phyloP scores from a whole-genome alignment of 2,329 filamentous ascomycete genomes.

The Teratosphaeria gauchensis region DNA sequence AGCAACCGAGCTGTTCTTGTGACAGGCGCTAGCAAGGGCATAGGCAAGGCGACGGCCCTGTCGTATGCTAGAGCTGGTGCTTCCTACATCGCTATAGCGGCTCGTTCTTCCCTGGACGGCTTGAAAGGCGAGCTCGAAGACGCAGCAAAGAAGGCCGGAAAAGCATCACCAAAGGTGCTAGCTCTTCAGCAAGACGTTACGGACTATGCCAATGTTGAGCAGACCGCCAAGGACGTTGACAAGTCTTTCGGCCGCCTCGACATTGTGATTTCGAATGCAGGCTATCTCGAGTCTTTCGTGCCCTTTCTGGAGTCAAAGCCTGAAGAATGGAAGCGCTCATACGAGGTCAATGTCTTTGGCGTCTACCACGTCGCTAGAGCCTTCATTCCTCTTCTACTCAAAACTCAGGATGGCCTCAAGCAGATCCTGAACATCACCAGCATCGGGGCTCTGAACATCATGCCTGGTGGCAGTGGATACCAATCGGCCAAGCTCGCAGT shows the following conservation, averaged over 20 bases:
- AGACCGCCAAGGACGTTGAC: slow-evolving; percentile 26
- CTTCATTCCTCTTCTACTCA: slow-evolving; percentile 39
- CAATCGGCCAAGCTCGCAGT: slow-evolving; percentile 38
- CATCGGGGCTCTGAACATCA: slow-evolving; percentile 28
- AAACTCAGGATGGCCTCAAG: slow-evolving; percentile 30
- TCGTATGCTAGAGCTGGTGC: slow-evolving; percentile 47
- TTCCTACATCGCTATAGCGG: slow-evolving; percentile 43
- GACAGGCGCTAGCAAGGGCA: slow-evolving; percentile 33
- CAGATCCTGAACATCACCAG: slow-evolving; percentile 35
- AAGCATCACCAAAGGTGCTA: slow-evolving; percentile 31
- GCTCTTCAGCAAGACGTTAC: slow-evolving; percentile 37
- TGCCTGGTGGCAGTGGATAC: slow-evolving; percentile 34
- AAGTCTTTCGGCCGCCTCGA: slow-evolving; percentile 25
- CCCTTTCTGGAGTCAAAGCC: slow-evolving; percentile 19
- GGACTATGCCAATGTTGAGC: slow-evolving; percentile 27
- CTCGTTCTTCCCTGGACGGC: slow-evolving; percentile 39
- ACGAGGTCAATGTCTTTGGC: slow-evolving; percentile 41
- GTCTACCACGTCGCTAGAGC: slow-evolving; percentile 24
- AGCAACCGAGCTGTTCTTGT: slow-evolving; percentile 40
- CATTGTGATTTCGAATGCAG: slow-evolving; percentile 31
- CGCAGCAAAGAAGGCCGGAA: slow-evolving; percentile 28
- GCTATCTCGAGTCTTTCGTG: slow-evolving; percentile 11
- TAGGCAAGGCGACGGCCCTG: slow-evolving; percentile 43
- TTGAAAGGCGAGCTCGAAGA: slow-evolving; percentile 27
- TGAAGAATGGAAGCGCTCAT: slow-evolving; percentile 39